Evolutionary conservation across 805 yeast species (phyloP).

Genomic region (Candida pseudoglaebosa): DNA sequence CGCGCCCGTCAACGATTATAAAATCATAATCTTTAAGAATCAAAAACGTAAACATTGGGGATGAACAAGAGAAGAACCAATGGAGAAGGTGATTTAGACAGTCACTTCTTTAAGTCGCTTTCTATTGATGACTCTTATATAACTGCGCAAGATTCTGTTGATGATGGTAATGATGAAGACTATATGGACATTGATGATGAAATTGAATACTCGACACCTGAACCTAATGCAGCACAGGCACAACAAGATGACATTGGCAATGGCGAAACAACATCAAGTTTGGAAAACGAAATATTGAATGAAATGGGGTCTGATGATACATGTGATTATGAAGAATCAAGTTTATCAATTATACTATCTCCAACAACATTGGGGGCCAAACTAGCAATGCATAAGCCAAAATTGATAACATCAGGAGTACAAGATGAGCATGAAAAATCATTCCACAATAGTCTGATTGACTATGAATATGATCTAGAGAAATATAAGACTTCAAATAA

Average conservation of each 20-base stretch:
- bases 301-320: slow-evolving; percentile 3
- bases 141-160: slow-evolving; percentile 8
- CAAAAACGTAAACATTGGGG: neutral
- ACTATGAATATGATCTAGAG: slow-evolving; percentile 26
- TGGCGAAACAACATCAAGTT: slow-evolving; percentile 9
- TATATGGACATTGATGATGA: slow-evolving; percentile 20
- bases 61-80: neutral
- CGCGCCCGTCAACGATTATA: neutral
- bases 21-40: neutral
- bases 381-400: slow-evolving; percentile 30
- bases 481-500: slow-evolving; percentile 5
- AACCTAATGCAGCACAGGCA: neutral
- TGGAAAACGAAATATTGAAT: slow-evolving; percentile 3
- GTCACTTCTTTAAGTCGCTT: slow-evolving; percentile 19
- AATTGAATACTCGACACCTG: slow-evolving; percentile 7
- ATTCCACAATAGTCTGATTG: slow-evolving; percentile 11
- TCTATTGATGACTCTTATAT: slow-evolving; percentile 17
- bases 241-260: no score
- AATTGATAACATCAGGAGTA: no score
- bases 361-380: slow-evolving; percentile 42
- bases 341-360: slow-evolving; percentile 19
- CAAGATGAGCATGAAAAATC: no score
- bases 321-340: slow-evolving; percentile 10
- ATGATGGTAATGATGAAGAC: slow-evolving; percentile 18
- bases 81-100: slow-evolving; percentile 17